Evolutionary conservation across 768 basidiomycete species (phyloP), one percentile per base, ranked within the genome.

Genomic region (Tricholoma saponaceum): DNA sequence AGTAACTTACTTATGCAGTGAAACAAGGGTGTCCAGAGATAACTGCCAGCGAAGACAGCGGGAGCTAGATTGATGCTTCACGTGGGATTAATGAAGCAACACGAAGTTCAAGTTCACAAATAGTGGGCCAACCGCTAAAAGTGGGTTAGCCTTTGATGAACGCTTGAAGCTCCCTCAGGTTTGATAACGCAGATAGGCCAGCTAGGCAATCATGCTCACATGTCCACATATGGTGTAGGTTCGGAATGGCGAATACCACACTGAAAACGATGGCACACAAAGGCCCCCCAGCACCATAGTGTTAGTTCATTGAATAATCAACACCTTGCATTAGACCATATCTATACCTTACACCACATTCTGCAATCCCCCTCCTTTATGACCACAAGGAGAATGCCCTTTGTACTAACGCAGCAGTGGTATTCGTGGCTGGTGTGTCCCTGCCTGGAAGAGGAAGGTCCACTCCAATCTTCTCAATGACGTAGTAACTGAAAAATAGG

Each of bases 401-500:
- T 22, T 43, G 33, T 23, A 58, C 56, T 13, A 64, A 23, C 4
- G 60, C 28, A 30, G 56, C 51, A 25, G 73, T 72, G 8, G 65
- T 51, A 58, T 67, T 72, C 25, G 68, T 51, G 13, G 65, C 67
- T 0, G 72, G 70, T 4, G 57, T 62, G 59, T 76, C 76, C 23
- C 69, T 68, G n/a, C 78, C 78, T 5, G 77, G 79, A 22, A 79
- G 60, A 5, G 74, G 67, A 20, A 76, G 67, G 64, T 79, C 79
- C 5, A 62, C 65, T 9, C 77, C 79, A 52, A 76, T 76, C 58
- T 76, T 76, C 1, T 73, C 71, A 22, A 77, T 59, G 33, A 81
- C 74, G 58, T 82, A 82, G 64, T 83, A 83, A 59, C 72, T 77
- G 73, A 83, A 83, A 64, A 83, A 83, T n/a, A 82, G 64, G 44